Conservation (phyloP, 73 alveolate species). For the Paramecium primaurelia region DNA sequence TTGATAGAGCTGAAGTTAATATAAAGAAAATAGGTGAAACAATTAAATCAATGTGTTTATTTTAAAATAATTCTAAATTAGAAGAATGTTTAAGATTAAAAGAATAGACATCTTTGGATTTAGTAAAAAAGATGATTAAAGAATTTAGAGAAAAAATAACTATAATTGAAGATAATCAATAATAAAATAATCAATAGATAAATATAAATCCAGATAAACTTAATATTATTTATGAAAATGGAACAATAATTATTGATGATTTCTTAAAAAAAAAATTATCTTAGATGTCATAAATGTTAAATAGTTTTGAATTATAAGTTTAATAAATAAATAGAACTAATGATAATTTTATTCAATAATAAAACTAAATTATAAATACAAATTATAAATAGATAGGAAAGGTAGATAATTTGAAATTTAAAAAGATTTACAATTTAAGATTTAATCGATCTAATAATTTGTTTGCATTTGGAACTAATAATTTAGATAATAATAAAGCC, state of each 20-base stretch:
- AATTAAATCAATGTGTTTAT: not conserved
- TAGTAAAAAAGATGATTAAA: not conserved
- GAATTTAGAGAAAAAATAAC: not conserved
- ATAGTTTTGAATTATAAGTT: not conserved
- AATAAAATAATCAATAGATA: not conserved
- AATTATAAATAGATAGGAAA: not conserved
- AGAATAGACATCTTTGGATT: not conserved
- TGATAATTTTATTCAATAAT: not conserved
- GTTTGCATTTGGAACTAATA: not conserved
- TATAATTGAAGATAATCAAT: not conserved
- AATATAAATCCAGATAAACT: not conserved
- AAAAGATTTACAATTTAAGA: not conserved
- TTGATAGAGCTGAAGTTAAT: not conserved
- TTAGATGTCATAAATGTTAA: not conserved
- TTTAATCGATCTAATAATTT: not conserved
- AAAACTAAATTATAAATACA: not conserved
- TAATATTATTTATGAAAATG: not conserved
- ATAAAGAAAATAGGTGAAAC: not conserved
- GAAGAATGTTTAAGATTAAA: not conserved
- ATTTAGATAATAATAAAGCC: not conserved
- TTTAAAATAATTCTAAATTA: not conserved
- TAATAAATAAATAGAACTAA: too few species aligned
- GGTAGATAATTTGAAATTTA: not conserved
- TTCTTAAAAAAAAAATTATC: not conserved
- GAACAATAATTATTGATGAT: not conserved